Conservation (phyloP, 768 basidiomycete species). For the Phylloporus scabripes region DNA sequence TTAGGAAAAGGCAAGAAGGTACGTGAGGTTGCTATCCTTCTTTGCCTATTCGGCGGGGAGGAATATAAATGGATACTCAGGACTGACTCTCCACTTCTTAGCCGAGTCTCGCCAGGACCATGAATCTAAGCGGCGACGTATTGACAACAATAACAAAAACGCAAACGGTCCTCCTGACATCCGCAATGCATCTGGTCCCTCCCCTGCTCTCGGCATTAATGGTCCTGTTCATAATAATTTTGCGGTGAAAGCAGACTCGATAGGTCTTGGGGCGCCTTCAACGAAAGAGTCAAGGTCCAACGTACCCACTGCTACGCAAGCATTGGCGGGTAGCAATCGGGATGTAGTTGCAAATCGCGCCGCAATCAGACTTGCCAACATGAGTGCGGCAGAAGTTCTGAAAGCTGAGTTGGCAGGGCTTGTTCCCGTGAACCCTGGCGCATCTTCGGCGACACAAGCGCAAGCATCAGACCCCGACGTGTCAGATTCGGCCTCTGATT, state of each 20-base stretch:
- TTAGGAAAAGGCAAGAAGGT: conserved; percentile 89
- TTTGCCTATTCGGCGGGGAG: conserved; percentile 1
- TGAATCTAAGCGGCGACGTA: conserved; percentile 82
- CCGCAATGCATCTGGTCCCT: conserved; percentile 27
- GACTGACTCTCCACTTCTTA: conserved; percentile 31
- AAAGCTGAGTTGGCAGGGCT: conserved; percentile 79
- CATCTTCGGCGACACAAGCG: conserved; percentile 29
- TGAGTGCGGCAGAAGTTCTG: conserved; percentile 91
- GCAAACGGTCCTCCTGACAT: conserved; percentile 37
- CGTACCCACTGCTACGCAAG: conserved; percentile 58
- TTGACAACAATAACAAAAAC: conserved; percentile 40
- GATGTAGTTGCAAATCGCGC: conserved; percentile 87
- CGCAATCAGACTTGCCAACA: conserved; percentile 91
- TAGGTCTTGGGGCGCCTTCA: conserved; percentile 63
- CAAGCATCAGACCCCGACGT: conserved; percentile 27
- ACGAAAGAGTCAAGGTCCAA: conserved; percentile 54
- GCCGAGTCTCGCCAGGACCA: conserved; percentile 93
- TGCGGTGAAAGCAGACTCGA: conserved; percentile 70
- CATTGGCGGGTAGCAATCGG: conserved; percentile 79
- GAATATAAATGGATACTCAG: conserved; percentile 4
- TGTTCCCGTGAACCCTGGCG: conserved; percentile 36
- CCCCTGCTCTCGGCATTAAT: conserved; percentile 26
- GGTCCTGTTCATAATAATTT: conserved; percentile 50
- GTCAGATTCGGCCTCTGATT: conserved; percentile 29
- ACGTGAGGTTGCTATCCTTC: conserved; percentile 31